Percentiles rank a stretch among this genome's conserved stretches.
Conservation (phyloP, 1,139 yeast species). For the Torulaspora pretoriensis region DNA sequence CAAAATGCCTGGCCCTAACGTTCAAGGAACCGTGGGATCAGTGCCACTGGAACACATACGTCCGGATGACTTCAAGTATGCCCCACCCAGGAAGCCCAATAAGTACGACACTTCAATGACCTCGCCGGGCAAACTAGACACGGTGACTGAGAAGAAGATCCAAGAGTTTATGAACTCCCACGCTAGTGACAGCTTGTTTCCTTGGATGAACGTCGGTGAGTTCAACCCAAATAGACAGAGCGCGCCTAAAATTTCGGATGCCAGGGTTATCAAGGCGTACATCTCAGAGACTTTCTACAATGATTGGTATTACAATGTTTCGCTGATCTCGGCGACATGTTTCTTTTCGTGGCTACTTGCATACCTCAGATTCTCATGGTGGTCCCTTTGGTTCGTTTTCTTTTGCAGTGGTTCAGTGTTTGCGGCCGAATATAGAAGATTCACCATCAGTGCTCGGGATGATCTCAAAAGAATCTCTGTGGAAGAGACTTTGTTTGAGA, state of each 20-base stretch:
- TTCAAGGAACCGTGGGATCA: conserved; percentile 29
- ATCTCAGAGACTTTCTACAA: conserved; percentile 63
- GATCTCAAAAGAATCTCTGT: conserved; percentile 63
- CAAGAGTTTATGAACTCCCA: conserved; percentile 14
- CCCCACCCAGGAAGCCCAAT: conserved; percentile 29
- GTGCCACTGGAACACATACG: conserved; percentile 31
- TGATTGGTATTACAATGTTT: conserved; percentile 69
- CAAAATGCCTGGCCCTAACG: conserved; percentile 28
- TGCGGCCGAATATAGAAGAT: conserved; percentile 66
- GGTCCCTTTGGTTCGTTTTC: conserved; percentile 53
- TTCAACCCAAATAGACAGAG: conserved; percentile 36
- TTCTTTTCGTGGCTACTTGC: conserved; percentile 68
- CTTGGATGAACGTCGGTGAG: conserved; percentile 45
- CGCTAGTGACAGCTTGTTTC: conserved; percentile 27
- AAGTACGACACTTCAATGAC: conserved; percentile 31
- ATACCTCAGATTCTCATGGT: conserved; percentile 42
- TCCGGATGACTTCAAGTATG: conserved; percentile 23
- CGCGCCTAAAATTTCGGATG: conserved; percentile 25
- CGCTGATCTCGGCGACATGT: conserved; percentile 63
- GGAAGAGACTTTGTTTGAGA: conserved; percentile 55
- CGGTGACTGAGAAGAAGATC: conserved; percentile 17
- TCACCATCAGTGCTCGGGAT: conserved; percentile 66
- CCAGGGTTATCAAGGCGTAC: conserved; percentile 48
- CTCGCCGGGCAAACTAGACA: conserved; percentile 23
- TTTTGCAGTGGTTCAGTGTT: conserved; percentile 62